A percentile compares a stretch with the other conserved stretches of the same genome.
Evolutionary conservation across 768 basidiomycete genomes (phyloP).

Genomic region (Lactarius sp.): DNA sequence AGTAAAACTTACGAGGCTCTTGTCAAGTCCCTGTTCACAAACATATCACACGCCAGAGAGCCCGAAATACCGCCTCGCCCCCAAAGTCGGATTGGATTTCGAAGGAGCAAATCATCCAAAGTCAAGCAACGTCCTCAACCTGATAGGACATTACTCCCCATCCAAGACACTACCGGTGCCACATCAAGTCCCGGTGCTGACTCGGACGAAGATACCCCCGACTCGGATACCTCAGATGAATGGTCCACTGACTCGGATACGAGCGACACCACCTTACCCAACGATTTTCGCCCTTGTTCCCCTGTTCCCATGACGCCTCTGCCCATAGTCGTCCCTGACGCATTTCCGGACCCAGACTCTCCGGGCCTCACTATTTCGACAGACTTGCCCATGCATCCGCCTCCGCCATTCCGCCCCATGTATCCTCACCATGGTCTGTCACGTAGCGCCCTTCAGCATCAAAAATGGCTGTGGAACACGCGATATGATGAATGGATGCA

Average conservation of each 20-base stretch:
- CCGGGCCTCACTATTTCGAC: background rate
- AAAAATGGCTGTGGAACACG: slow-evolving; percentile 58
- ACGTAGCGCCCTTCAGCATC: slow-evolving; percentile 50
- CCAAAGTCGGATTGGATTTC: slow-evolving; percentile 25
- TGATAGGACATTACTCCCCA: background rate
- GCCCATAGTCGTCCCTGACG: slow-evolving; percentile 18
- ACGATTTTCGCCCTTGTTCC: slow-evolving; percentile 9
- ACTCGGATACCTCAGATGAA: slow-evolving; percentile 25
- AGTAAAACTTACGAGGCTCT: slow-evolving; percentile 20
- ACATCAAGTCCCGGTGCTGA: background rate
- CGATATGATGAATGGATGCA: slow-evolving; percentile 51
- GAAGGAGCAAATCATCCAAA: background rate
- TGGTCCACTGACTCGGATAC: slow-evolving; percentile 26
- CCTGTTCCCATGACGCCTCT: slow-evolving; percentile 3
- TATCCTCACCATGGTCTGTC: slow-evolving; percentile 55
- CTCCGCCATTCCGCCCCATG: background rate
- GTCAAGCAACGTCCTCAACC: background rate
- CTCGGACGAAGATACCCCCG: slow-evolving; percentile 21
- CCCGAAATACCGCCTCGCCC: slow-evolving; percentile 23
- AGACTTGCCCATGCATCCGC: slow-evolving; percentile 6
- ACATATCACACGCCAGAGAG: slow-evolving; percentile 17
- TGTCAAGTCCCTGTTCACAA: slow-evolving; percentile 26
- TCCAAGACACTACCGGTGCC: background rate
- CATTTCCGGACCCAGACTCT: slow-evolving; percentile 12
- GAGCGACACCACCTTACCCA: slow-evolving; percentile 13